Base-by-base conservation (phyloP, 441 rosid species). In the Euphorbia neoarborescens region DNA sequence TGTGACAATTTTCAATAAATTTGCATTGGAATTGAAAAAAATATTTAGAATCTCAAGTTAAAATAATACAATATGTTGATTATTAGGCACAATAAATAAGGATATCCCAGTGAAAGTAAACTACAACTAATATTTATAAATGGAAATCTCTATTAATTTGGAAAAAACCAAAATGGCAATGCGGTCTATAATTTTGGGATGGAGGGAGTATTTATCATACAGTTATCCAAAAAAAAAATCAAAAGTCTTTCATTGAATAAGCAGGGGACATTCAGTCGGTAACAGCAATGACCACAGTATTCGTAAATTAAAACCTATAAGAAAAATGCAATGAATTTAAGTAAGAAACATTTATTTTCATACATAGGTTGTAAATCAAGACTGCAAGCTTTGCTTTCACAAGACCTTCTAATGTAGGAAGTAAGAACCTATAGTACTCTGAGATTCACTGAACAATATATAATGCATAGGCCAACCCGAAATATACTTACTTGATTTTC, bases 401-500 rank as follows among this genome's bases (percentile, higher is more conserved):
- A 44, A 53, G 15, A 30, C 9, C 62, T 35, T 6, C 48, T 51
- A 51, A 3, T 42, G 15, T 1, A 44, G 65, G 11, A 53, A 12
- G 27, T 14, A 56, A 42, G 38, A 48, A 34, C 24, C 28, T 25
- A 44, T 12, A 3, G 15, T 8, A 46, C 53, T 46, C 2, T 46
- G 53, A 46, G 53, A 46, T 46, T 46, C 19, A 14, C 15, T 46
- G 10, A 11, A 11, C 53, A 46, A 46, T 46, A 7, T 46, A 46
- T 7, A 25, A 17, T n/a, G n/a, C n/a, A 48, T n/a, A 54, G 12
- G 28, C 25, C 59, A 22, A 54, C 59, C 7, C 11, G 12, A 62
- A n/a, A 19, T 35, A 54, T 62, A 78, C 97, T 81, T 84, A 92
- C 99, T 79, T 71, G 96, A 67, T 78, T 85, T 91, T 66, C 99